Conservation (phyloP, 495 filamentous ascomycete species). For the Penicillium maclennaniae region DNA sequence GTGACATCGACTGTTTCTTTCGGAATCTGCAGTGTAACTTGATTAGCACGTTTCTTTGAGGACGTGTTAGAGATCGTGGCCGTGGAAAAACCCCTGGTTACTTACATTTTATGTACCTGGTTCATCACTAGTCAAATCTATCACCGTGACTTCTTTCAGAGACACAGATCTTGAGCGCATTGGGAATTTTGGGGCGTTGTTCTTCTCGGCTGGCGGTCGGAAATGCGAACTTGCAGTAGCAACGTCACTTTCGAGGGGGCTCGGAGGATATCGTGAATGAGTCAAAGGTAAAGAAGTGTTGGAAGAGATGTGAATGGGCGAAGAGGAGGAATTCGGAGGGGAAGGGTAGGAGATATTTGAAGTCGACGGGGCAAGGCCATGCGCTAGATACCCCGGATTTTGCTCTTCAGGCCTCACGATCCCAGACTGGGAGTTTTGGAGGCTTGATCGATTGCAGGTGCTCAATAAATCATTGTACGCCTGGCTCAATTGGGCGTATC, state of each 20-base stretch:
- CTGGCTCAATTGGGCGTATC: neutral
- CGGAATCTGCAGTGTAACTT: neutral
- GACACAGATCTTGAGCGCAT: neutral
- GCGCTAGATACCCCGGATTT: neutral
- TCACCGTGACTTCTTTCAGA: constrained; percentile 4
- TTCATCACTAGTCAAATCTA: constrained; percentile 10
- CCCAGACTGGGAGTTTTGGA: neutral
- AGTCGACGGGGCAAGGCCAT: neutral
- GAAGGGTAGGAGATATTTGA: neutral
- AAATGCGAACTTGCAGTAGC: neutral
- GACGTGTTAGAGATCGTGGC: neutral
- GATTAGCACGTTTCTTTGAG: too few species aligned
- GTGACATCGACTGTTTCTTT: neutral
- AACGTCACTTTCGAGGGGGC: neutral
- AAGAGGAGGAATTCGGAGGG: neutral
- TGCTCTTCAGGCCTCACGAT: neutral
- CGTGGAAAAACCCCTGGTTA: constrained; percentile 1
- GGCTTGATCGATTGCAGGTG: neutral
- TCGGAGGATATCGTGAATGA: neutral
- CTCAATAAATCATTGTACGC: neutral
- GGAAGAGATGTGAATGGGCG: neutral
- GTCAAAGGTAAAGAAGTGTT: neutral
- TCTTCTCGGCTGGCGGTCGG: neutral
- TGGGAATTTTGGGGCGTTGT: neutral
- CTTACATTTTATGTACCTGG: constrained; percentile 3